A percentile compares a stretch with the other conserved stretches of the same genome.
These are phyloP conservation scores for Solanum hybrid DNA, from an alignment of 305 asterid species.

Conservation along the genomic window DNA sequence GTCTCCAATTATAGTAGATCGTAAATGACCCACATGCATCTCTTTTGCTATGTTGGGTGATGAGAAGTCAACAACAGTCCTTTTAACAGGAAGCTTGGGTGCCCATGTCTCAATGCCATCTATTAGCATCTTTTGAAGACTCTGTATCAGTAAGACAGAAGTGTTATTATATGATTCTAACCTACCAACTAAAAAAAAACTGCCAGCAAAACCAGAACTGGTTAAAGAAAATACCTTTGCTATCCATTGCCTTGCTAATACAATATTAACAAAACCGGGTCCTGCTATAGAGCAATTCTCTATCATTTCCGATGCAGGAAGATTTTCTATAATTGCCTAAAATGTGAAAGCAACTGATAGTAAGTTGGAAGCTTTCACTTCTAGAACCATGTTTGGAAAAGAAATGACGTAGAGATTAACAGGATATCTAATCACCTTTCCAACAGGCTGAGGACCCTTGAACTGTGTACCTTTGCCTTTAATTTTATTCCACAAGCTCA, in stretches of 20 bases:
- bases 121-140: slow-evolving; percentile 66
- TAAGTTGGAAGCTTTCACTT: neutral
- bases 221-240: slow-evolving; percentile 45
- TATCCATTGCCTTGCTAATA: slow-evolving; percentile 65
- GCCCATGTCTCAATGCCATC: slow-evolving; percentile 85
- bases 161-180: neutral
- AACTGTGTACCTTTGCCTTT: slow-evolving; percentile 56
- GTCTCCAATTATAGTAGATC: slow-evolving; percentile 94
- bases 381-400: neutral
- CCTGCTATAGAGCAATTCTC: slow-evolving; percentile 66
- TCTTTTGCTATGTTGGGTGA: slow-evolving; percentile 97
- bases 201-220: neutral
- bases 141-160: slow-evolving; percentile 32
- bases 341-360: slow-evolving; percentile 10
- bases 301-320: slow-evolving; percentile 66
- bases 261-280: slow-evolving; percentile 78
- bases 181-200: neutral
- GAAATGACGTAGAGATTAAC: neutral
- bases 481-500: slow-evolving; percentile 77
- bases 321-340: slow-evolving; percentile 67
- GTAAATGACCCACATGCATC: slow-evolving; percentile 95
- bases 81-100: slow-evolving; percentile 66
- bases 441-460: slow-evolving; percentile 65
- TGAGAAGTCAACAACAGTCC: slow-evolving; percentile 84
- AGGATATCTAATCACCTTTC: slow-evolving; percentile 45